Evolutionary conservation across 495 filamentous ascomycete genomes (phyloP).

Genomic region (Neurospora sp.): DNA sequence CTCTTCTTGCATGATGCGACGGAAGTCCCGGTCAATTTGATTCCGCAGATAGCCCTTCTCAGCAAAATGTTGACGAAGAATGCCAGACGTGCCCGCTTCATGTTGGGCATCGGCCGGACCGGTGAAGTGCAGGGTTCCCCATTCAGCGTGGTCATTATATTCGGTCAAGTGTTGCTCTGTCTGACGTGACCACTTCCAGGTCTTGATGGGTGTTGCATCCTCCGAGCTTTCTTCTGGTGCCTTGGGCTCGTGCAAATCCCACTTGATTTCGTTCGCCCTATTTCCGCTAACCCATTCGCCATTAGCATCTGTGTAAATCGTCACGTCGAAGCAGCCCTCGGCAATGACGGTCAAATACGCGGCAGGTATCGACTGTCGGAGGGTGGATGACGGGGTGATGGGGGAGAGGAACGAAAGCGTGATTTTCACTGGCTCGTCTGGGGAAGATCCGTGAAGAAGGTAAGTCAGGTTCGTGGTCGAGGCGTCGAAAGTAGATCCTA

Average conservation of each 20-base stretch:
- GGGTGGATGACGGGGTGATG: constrained; percentile 83
- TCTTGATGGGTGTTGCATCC: constrained; percentile 29
- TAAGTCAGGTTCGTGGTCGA: constrained; percentile 91
- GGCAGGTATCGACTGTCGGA: constrained; percentile 84
- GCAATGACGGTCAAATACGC: constrained; percentile 73
- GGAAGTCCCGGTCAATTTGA: constrained; percentile 49
- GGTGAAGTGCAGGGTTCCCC: constrained; percentile 74
- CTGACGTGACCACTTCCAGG: constrained; percentile 51
- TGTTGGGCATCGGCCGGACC: constrained; percentile 54
- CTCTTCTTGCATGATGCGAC: constrained; percentile 70
- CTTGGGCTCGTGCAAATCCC: constrained; percentile 45
- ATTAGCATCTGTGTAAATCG: constrained; percentile 80
- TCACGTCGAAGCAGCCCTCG: constrained; percentile 59
- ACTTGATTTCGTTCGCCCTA: constrained; percentile 54
- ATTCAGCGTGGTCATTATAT: constrained; percentile 68
- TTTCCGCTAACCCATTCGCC: constrained; percentile 84
- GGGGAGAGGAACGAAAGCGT: constrained; percentile 84
- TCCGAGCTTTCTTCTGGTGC: constrained; percentile 2
- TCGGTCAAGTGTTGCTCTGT: constrained; percentile 66
- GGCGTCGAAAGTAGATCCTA: constrained; percentile 77
- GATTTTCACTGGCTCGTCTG: constrained; percentile 41
- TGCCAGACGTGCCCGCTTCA: constrained; percentile 59
- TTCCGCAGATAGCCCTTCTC: constrained; percentile 51
- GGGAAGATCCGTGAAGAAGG: constrained; percentile 43
- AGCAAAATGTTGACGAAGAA: constrained; percentile 65